Percentiles rank a stretch among this genome's conserved stretches.
These are phyloP conservation scores for Wickerhamiella infanticola DNA, from an alignment of 1,139 yeast genomes.

Conservation along the genomic window DNA sequence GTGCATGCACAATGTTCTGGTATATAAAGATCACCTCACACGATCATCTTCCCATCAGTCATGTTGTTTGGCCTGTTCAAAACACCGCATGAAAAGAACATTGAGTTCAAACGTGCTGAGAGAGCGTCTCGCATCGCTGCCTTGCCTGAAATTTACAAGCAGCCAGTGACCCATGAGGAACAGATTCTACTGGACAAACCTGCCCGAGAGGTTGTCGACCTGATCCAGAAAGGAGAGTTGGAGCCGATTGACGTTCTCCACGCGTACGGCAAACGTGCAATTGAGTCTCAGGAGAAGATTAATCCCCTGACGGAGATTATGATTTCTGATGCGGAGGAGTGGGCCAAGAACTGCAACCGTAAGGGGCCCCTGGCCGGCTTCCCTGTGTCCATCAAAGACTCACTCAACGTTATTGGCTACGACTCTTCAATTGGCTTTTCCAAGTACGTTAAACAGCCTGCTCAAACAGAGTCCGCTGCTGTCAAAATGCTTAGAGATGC, in stretches of 20 bases:
- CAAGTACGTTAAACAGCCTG: conserved; percentile 26
- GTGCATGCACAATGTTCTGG: too few species aligned
- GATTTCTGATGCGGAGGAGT: conserved; percentile 23
- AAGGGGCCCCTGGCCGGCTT: conserved; percentile 53
- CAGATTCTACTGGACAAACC: conserved; percentile 17
- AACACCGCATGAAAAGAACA: neutral
- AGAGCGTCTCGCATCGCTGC: conserved; percentile 23
- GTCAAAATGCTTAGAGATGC: conserved; percentile 27
- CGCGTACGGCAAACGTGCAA: conserved; percentile 28
- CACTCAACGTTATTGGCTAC: conserved; percentile 34
- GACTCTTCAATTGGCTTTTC: conserved; percentile 39
- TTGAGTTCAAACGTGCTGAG: conserved; percentile 20
- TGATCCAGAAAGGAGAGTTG: conserved; percentile 22
- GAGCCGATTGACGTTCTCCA: conserved; percentile 22
- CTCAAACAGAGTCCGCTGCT: conserved; percentile 23
- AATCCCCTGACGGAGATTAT: conserved; percentile 28
- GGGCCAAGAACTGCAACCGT: conserved; percentile 19
- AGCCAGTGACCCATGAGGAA: conserved; percentile 23
- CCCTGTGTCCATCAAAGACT: conserved; percentile 46
- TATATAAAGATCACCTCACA: too few species aligned
- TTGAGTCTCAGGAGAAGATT: conserved; percentile 22
- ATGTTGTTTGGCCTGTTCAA: neutral
- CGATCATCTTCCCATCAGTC: neutral
- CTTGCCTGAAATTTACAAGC: conserved; percentile 20
- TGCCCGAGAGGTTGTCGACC: conserved; percentile 19